Base-by-base conservation (phyloP, 2,329 filamentous ascomycete species). In the Plectosphaerella cucumerina region DNA sequence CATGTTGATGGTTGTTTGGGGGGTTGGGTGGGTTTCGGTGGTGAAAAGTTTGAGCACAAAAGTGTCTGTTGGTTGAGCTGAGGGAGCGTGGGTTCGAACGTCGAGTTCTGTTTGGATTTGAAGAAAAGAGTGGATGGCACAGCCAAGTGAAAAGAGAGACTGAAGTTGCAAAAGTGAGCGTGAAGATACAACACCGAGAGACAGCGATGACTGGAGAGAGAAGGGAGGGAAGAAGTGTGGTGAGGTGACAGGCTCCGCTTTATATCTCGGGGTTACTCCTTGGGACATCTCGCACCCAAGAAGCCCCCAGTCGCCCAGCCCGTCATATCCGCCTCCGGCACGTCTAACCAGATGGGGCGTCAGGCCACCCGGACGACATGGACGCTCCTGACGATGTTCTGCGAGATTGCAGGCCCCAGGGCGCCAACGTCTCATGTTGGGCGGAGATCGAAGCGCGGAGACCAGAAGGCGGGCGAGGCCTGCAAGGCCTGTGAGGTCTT, bases 1-100 rank as follows among this genome's bases (percentile, higher is more conserved):
- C 70, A 72, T 72, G 39, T 61, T 68, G 62, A 54, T 42, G 15
- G 35, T 3, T 41, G 39, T 41, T n/a, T n/a, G n/a, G n/a, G n/a
- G n/a, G 26, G 26, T 47, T 8, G 20, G 45, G 18, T 47, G 44
- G 20, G 39, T 18, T 42, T 23, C 15, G 47, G 9, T 34, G 20
- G 21, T 33, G 17, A 23, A 42, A 48, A n/a, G n/a, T n/a, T n/a
- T n/a, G n/a, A n/a, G n/a, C n/a, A n/a, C n/a, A n/a, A n/a, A n/a
- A n/a, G n/a, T n/a, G n/a, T n/a, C n/a, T n/a, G 34, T 48, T 5
- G 39, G 8, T 42, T 17, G 39, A 20, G 18, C n/a, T 17, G 17
- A 43, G 47, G 22, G 47, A 48, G 47, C 23, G 47, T 48, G 47
- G 22, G 34, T 10, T 26, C 34, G 47, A 48, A 48, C 47, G 47